These are phyloP conservation scores for Cercospora sp. DNA, from an alignment of 2,329 filamentous ascomycete species.

Conservation along the genomic window DNA sequence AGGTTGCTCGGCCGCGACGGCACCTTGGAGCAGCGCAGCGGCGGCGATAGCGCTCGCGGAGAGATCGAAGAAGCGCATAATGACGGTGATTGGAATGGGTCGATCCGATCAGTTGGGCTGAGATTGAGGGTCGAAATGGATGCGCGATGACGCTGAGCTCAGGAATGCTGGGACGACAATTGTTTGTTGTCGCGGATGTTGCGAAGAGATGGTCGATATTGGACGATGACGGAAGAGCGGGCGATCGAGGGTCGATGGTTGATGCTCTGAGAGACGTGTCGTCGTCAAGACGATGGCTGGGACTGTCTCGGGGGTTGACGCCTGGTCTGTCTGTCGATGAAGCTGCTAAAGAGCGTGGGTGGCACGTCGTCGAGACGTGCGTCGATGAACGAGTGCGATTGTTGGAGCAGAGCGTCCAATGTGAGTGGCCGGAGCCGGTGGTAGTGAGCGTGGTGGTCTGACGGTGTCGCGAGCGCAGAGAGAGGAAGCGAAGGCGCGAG, in stretches of 20 bases:
- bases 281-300: slow-evolving; percentile 23
- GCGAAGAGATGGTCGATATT: not conserved
- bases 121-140: slow-evolving; percentile 14
- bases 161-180: slow-evolving; percentile 16
- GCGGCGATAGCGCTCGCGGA: slow-evolving; percentile 25
- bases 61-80: slow-evolving; percentile 33
- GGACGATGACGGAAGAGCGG: slow-evolving; percentile 5
- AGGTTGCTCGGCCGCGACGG: slow-evolving; percentile 16
- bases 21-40: slow-evolving; percentile 20
- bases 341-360: slow-evolving; percentile 11
- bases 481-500: slow-evolving; percentile 4
- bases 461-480: slow-evolving; percentile 5
- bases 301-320: slow-evolving; percentile 22
- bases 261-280: slow-evolving; percentile 20
- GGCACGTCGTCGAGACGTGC: slow-evolving; percentile 21
- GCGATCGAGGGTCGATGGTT: slow-evolving; percentile 9
- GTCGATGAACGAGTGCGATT: slow-evolving; percentile 11
- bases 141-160: slow-evolving; percentile 18
- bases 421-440: slow-evolving; percentile 12
- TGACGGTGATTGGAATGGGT: slow-evolving; percentile 19
- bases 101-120: slow-evolving; percentile 15
- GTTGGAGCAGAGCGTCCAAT: not conserved
- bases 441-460: slow-evolving; percentile 16
- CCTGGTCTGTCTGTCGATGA: slow-evolving; percentile 21
- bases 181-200: slow-evolving; percentile 15